Evolutionary conservation across 495 filamentous ascomycete species (phyloP), one percentile per base, ranked within the genome.

Genomic region (Trichoderma reesei): DNA sequence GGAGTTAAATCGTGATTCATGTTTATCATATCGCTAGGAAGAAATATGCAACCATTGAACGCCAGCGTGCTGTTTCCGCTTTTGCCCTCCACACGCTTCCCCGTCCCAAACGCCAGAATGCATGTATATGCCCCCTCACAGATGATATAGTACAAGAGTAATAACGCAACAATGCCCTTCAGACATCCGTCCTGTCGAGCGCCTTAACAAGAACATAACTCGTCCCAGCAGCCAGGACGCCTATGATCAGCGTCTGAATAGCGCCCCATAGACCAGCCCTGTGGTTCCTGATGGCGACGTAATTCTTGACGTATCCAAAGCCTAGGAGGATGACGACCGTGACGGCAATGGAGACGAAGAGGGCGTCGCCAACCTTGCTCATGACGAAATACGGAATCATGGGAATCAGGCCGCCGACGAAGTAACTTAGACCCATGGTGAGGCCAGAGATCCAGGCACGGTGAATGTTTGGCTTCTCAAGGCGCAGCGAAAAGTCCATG

Each of bases 371-470:
- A 10, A 80, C 75, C 26, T 75, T 68, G 18, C 74, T 59, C 68
- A 79, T 73, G 41, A 73, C 74, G 64, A 85, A 85, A 65, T 86
- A 85, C 2, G 83, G 83, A 42, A 83, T 73, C 80, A 85, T 80
- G 0, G 83, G 83, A 6, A 85, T 70, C 33, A 85, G 70, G 2
- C 83, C 83, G 56, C 83, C 80, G 10, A 84, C 66, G 42, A 85
- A 81, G 67, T 85, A 85, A 33, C 77, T 72, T 8, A 80, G 34
- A 0, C 78, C 82, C 79, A 84, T 83, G 18, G 78, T 79, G 3
- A 73, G 66, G 16, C 79, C 82, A 34, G 74, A 76, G n/a, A 82
- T 69, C 73, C 73, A 82, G 11, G 77, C 76, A 31, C 74, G 67
- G 11, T 72, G 74, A 8, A 68, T 64, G 9, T 73, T 68, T 1